Evolutionary conservation across 2,329 filamentous ascomycete species (phyloP), one percentile per base, ranked within the genome.

Genomic region (Nothophaeocryptopus gaeumannii): DNA sequence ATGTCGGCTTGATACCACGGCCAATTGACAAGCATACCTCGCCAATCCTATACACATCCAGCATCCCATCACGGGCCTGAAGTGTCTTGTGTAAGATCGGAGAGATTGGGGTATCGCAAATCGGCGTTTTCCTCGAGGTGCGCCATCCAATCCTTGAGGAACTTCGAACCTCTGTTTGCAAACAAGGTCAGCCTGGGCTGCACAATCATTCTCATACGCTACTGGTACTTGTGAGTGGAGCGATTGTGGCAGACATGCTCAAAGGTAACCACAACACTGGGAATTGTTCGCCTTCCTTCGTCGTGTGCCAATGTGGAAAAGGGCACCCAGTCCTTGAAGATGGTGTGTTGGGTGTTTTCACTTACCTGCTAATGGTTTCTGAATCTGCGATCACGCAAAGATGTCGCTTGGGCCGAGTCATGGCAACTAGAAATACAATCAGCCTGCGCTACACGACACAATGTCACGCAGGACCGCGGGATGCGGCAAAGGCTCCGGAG

Each of bases 331-430:
- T 26, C 20, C 20, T 26, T 7, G 7, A 26, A 26, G 20, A 26
- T 3, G 20, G 20, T 26, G 20, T 26, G 20, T 7, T 26, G 20
- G 20, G 20, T 26, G 20, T 26, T 26, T 26, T 38, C 13, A 82
- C 88, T 80, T 76, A 95, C 88, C 81, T 84, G 70, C 85, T 84
- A 47, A 96, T 88, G 2, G 92, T 97, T 68, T 96, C 93, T 51
- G 89, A 93, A 70, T 99, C 93, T 38, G 92, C 93, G 63, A 96
- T 86, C 13, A 99, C 80, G 55, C 88, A 93, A 37, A 99, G 77
- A 66, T 93, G 92, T 60, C 93, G 82, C 73, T 88, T 92, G 5
- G 93, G 89, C 58, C 93, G 83, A 55, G 93, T 99, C 91, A 99
- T 97, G 45, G 93, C 92, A 61, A 97, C 91, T 95, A 62, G 32